Evolutionary conservation across 331 rosid species (phyloP), one percentile per base, ranked within the genome.

Genomic region (Quercus phellos): DNA sequence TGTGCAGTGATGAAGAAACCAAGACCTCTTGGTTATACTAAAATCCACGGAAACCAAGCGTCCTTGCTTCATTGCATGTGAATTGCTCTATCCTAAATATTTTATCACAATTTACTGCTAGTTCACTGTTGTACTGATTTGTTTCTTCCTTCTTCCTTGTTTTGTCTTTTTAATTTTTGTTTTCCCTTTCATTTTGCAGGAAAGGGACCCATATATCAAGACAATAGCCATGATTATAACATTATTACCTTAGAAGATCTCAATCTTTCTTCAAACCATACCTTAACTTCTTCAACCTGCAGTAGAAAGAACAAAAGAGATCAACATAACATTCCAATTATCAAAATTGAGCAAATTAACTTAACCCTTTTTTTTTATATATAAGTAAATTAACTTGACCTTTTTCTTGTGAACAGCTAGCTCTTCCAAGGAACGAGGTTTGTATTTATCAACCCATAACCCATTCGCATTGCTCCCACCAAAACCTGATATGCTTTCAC

Each of bases 391-490:
- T 60, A 24, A 32, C 24, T 72, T 43, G 18, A 92, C 99, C 96
- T 94, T 94, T 83, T 89, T 94, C 87, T 92, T 92, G 78, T 92
- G 92, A 84, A 92, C 99, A 55, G 97, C 91, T 24, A 94, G 98
- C 80, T 94, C 98, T 68, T 89, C 93, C 55, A 91, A 79, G 1
- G 84, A 91, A 78, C 5, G 56, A 51, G 98, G 99, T 84, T 82
- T 84, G 87, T 94, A 91, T 79, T 90, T 92, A 75, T 94, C 89
- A 73, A 91, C 89, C 98, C 97, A 94, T 29, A 90, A 87, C 75
- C 89, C 96, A 64, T 86, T 84, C 24, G 75, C 19, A 55, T 14
- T 55, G 74, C 79, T 81, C 84, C 78, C 76, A 51, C 68, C 86
- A 55, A 81, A 81, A 85, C 89, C 95, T 90, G 82, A 75, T 77